A percentile compares a stretch with the other conserved stretches of the same genome.
These are phyloP conservation scores for Hericium coralloides DNA, from an alignment of 768 basidiomycete species.

Conservation along the genomic window DNA sequence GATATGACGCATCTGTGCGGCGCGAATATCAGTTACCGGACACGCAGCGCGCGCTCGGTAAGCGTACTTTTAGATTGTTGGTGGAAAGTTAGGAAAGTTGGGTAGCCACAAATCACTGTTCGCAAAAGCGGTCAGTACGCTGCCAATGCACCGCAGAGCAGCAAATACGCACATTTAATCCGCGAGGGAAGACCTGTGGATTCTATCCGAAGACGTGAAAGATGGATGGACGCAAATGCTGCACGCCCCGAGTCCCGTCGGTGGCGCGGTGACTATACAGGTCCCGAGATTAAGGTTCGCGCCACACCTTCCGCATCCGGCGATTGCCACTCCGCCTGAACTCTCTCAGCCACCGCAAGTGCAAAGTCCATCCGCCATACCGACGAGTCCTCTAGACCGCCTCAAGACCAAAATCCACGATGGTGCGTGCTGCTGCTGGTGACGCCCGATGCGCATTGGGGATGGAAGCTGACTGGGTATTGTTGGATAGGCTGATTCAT, in stretches of 20 bases:
- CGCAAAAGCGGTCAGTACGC: slow-evolving; percentile 3
- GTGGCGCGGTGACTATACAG: slow-evolving; percentile 44
- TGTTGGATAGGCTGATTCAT: slow-evolving; percentile 60
- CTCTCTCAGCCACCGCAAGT: slow-evolving; percentile 12
- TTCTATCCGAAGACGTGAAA: slow-evolving; percentile 62
- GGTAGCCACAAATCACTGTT: slow-evolving; percentile 91
- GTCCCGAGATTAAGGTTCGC: slow-evolving; percentile 36
- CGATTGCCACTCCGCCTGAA: slow-evolving; percentile 15
- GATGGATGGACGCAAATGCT: slow-evolving; percentile 4
- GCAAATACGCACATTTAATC: slow-evolving; percentile 64
- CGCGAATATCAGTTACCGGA: not conserved
- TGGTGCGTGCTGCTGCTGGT: slow-evolving; percentile 9
- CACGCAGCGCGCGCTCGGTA: not conserved
- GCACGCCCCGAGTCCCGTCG: not conserved
- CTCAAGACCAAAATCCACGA: slow-evolving; percentile 8
- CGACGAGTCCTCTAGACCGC: not conserved
- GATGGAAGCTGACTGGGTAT: not conserved
- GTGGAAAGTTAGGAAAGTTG: slow-evolving; percentile 31
- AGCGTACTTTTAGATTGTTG: slow-evolving; percentile 36
- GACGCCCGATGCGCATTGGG: not conserved
- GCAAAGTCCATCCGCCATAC: not conserved
- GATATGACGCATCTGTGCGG: slow-evolving; percentile 73
- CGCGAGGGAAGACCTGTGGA: slow-evolving; percentile 86
- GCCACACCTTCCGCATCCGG: slow-evolving; percentile 26
- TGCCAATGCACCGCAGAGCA: slow-evolving; percentile 3